Base-by-base conservation (phyloP, 495 filamentous ascomycete genomes). In the Penicillium ucsense region DNA sequence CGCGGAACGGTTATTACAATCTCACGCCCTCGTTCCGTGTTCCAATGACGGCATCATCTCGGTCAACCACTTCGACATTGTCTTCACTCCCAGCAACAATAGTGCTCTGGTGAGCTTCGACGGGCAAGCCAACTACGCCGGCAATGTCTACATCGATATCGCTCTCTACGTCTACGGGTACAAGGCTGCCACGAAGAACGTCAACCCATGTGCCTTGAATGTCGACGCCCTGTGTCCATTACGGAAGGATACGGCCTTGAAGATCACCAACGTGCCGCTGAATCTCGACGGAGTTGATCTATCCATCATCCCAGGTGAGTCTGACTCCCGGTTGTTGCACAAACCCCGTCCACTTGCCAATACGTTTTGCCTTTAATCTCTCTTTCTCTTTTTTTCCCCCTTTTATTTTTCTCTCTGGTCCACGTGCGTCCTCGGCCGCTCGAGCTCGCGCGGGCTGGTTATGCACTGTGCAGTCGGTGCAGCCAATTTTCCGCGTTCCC, bases 201-300 rank as follows among this genome's bases (percentile, higher is more conserved):
- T 94, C 49, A 66, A 94, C 60, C 88, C 88, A 8, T 95, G 89
- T 77, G 63, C 71, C 10, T 61, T 73, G 46, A 55, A 66, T 37
- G 59, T 91, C 12, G 56, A 65, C 34, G 86, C 86, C 46, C 69
- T 94, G 50, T 92, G 88, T 66, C 86, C 87, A 44, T 89, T 90
- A 84, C 8, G 31, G 31, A 78, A 71, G 27, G 73, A 83, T 5
- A 51, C 44, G 6, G 34, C 41, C 36, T 32, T 57, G 35, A 47
- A 49, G 11, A 46, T 57, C 29, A 46, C 55, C 10, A 49, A 38
- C 12, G 83, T 84, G 49, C 84, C 83, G 53, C 63, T 88, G n/a
- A 56, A 69, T 8, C 66, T 94, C 8, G 60, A 70, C n/a, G 49
- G 65, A 6, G 63, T 67, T 37, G 75, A 83, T 8, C 61, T 83